Conservation (phyloP, 352 stramenopile species). For the Phytophthora pinifolia region DNA sequence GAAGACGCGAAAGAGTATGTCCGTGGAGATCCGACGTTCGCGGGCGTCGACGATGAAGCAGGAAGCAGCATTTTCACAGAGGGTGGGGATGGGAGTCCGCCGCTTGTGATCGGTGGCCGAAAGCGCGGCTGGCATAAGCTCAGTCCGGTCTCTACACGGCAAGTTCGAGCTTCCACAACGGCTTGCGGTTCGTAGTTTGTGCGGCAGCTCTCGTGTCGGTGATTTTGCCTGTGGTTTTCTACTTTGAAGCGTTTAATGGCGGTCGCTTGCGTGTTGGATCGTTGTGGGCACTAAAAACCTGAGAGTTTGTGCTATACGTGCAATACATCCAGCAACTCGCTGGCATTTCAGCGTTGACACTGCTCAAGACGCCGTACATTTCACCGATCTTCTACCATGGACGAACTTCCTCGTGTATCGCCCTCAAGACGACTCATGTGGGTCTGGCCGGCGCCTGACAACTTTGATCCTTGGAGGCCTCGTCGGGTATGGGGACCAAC, state of each 20-base stretch:
- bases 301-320: conserved; percentile 55
- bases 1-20: conserved; percentile 26
- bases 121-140: conserved; percentile 36
- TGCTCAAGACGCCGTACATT: conserved; percentile 61
- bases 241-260: conserved; percentile 47
- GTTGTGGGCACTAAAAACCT: conserved; percentile 55
- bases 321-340: conserved; percentile 59
- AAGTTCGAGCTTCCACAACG: conserved; percentile 44
- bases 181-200: conserved; percentile 38
- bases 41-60: conserved; percentile 1
- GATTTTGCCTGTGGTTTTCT: conserved; percentile 41
- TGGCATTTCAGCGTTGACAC: conserved; percentile 47
- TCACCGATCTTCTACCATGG: conserved; percentile 62
- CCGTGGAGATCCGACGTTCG: conserved; percentile 25
- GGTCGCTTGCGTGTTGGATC: conserved; percentile 10
- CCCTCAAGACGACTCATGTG: conserved; percentile 13
- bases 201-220: conserved; percentile 49
- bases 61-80: conserved; percentile 14
- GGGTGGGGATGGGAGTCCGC: conserved; percentile 6
- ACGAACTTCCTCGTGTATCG: conserved; percentile 46
- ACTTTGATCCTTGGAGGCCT: conserved; percentile 48
- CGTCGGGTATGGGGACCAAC: conserved; percentile 46
- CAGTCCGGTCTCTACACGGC: conserved; percentile 33
- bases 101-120: conserved; percentile 42
- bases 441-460: conserved; percentile 32